Conservation (phyloP, 1,284 basidiomycete genomes). For the Rhizoctonia solani region DNA sequence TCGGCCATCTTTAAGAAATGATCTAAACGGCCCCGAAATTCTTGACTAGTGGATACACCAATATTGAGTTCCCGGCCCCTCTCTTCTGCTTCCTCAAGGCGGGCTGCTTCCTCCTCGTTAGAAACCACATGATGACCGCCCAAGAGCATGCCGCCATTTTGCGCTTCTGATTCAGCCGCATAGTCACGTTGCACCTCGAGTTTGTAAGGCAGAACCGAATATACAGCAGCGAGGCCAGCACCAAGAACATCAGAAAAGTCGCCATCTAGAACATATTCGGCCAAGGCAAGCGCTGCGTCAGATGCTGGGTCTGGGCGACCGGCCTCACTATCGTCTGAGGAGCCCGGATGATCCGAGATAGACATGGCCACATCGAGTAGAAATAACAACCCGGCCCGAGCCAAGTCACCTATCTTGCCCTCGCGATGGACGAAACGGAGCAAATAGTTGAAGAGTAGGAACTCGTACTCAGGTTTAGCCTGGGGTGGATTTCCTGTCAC, state of each 20-base stretch:
- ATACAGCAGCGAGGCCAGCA: constrained; percentile 91
- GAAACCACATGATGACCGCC: constrained; percentile 50
- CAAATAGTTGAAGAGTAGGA: constrained; percentile 92
- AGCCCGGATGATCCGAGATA: constrained; percentile 55
- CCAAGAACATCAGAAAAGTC: constrained; percentile 96
- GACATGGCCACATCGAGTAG: constrained; percentile 94
- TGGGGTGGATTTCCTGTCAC: constrained; percentile 43
- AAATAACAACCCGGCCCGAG: constrained; percentile 88
- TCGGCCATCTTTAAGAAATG: constrained; percentile 89
- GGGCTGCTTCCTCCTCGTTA: constrained; percentile 43
- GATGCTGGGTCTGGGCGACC: constrained; percentile 63
- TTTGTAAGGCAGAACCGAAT: constrained; percentile 88
- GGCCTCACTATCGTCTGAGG: constrained; percentile 45
- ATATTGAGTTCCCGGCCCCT: constrained; percentile 54
- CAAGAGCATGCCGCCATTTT: constrained; percentile 62
- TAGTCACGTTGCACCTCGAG: constrained; percentile 64
- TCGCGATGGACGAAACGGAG: constrained; percentile 95
- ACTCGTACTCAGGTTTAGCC: constrained; percentile 86
- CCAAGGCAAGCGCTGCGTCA: constrained; percentile 82
- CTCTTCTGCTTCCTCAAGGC: constrained; percentile 57
- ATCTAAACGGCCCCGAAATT: constrained; percentile 81
- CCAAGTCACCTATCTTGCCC: constrained; percentile 91
- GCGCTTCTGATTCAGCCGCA: constrained; percentile 47
- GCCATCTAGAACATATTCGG: constrained; percentile 91
- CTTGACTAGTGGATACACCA: constrained; percentile 72